Base-by-base conservation (phyloP, 2,329 filamentous ascomycete genomes). In the Phyllosticta citriasiana region DNA sequence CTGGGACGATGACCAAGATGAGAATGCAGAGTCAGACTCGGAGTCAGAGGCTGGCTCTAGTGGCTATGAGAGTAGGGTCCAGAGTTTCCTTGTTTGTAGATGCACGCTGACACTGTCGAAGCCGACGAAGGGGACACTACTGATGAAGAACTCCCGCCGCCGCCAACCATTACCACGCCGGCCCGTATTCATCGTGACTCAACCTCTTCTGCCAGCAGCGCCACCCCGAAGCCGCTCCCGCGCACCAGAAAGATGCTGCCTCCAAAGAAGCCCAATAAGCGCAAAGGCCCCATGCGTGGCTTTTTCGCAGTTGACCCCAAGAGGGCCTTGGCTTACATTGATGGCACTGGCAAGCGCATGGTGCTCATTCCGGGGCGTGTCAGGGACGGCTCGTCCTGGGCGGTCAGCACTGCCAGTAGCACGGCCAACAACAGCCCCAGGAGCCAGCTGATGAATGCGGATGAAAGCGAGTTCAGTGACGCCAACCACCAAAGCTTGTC, bases 41-140 rank as follows among this genome's bases (percentile, higher is more conserved):
- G 76, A 77, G 22, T 62, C 60, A 52, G 61, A 62, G 62, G 71
- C 74, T 35, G 73, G 71, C 55, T 78, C 75, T 24, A 84, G 81
- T 72, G 82, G 81, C 67, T 84, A 84, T 70, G 81, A 84, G 72
- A 80, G 82, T 84, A 81, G 74, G 81, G 67, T 66, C 64, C 64
- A 62, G 66, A 60, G 57, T 59, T 66, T 55, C 63, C 53, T 67
- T 66, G 56, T 66, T 63, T 4, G n/a, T 27, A 60, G 55, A 53
- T 65, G 33, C 63, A 65, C 72, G 77, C 81, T 84, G 78, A 84
- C 65, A 33, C 30, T 47, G 58, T 63, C 62, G 63, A 67, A 84
- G 81, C 81, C 68, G 82, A 84, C 71, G 79, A 82, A 71, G 81
- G 81, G 70, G 82, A 84, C 66, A 84, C 82, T 60, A 84, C 82